A percentile compares a stretch with the other conserved stretches of the same genome.
Evolutionary conservation across 2,329 filamentous ascomycete species (phyloP).

Genomic region (Fonsecaea multimorphosa): DNA sequence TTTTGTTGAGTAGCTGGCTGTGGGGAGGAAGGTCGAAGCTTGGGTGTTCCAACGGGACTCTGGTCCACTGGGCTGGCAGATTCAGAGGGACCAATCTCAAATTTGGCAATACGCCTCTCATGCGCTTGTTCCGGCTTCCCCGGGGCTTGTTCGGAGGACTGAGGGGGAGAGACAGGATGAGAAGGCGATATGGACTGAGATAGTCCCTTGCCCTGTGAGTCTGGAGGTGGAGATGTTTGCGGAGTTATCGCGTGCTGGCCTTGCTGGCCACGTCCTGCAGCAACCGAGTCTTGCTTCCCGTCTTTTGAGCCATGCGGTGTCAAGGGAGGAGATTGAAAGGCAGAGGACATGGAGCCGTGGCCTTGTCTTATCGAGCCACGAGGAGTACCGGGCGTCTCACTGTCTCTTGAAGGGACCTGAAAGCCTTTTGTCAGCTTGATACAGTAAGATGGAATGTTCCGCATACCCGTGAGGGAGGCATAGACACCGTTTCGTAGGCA

Average conservation of each 20-base stretch:
- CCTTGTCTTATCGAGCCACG: conserved; percentile 60
- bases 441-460: conserved; percentile 13
- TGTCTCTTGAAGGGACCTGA: conserved; percentile 55
- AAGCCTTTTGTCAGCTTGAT: conserved; percentile 15
- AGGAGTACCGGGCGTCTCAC: conserved; percentile 66
- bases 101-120: conserved; percentile 59
- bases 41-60: conserved; percentile 65
- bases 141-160: conserved; percentile 49
- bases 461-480: conserved; percentile 64
- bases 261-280: conserved; percentile 45
- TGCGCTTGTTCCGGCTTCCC: conserved; percentile 49
- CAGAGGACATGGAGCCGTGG: conserved; percentile 68
- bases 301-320: conserved; percentile 81
- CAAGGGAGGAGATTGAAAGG: conserved; percentile 85
- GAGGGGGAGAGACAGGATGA: conserved; percentile 49
- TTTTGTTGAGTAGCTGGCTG: conserved; percentile 45
- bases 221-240: conserved; percentile 60
- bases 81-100: conserved; percentile 62
- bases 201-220: conserved; percentile 43
- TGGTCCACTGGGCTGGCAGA: conserved; percentile 63
- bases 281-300: conserved; percentile 45
- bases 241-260: conserved; percentile 56
- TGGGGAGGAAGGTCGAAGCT: conserved; percentile 51
- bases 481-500: conserved; percentile 86
- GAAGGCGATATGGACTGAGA: conserved; percentile 44